Conservation (phyloP, 345 rosid species). For the Dovyalis caffra region DNA sequence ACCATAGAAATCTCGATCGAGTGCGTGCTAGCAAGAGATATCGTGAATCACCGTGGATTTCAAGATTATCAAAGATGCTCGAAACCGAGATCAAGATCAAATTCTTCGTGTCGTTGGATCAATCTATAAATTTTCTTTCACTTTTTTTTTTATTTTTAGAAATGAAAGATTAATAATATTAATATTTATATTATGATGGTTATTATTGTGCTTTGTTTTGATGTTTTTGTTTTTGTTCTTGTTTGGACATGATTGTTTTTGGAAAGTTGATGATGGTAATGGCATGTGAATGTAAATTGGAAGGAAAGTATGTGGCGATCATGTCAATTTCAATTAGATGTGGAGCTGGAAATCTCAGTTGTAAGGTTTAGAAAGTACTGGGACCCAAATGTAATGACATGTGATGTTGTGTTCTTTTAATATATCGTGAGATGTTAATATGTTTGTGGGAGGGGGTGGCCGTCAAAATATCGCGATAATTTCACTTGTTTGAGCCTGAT, state of each 20-base stretch:
- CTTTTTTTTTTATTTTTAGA: conserved; percentile 10
- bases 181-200: conserved; percentile 14
- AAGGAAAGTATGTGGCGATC: background rate
- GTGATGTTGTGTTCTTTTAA: conserved; percentile 9
- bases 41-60: background rate
- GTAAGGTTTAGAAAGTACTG: conserved; percentile 8
- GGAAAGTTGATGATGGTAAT: conserved; percentile 2
- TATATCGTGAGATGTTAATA: conserved; percentile 14
- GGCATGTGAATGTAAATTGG: conserved; percentile 37
- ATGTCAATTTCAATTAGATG: background rate
- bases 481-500: conserved; percentile 8
- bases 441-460: background rate
- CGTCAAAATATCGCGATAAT: conserved; percentile 23
- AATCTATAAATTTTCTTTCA: conserved; percentile 19
- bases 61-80: background rate
- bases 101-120: conserved; percentile 20
- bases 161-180: conserved; percentile 35
- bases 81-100: conserved; percentile 11
- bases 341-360: conserved; percentile 16
- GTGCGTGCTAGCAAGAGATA: background rate
- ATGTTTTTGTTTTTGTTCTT: background rate
- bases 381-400: conserved; percentile 23
- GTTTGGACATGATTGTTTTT: background rate
- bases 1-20: background rate
- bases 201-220: conserved; percentile 26